phyloP scores from a whole-genome alignment of 768 basidiomycete species.

The Phallus indusiatus region DNA sequence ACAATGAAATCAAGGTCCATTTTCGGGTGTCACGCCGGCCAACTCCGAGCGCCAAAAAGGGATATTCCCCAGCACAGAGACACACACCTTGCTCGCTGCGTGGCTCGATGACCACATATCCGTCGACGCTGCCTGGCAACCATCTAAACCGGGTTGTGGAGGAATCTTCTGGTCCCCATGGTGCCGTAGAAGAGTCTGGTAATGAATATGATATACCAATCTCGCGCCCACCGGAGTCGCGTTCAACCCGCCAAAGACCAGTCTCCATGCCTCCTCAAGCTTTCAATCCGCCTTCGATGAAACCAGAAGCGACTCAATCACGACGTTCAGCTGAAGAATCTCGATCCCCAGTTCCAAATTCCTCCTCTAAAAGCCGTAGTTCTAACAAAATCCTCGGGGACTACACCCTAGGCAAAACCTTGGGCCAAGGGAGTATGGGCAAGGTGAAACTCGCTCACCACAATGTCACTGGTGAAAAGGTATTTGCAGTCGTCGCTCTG shows the following conservation, averaged over 20 bases:
- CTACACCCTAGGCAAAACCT: slow-evolving; percentile 92
- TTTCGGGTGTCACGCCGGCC: background rate
- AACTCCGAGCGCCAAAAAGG: background rate
- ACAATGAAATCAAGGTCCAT: background rate
- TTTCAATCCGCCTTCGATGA: slow-evolving; percentile 22
- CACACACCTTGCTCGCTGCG: slow-evolving; percentile 4
- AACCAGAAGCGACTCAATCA: slow-evolving; percentile 8
- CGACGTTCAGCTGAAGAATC: slow-evolving; percentile 17
- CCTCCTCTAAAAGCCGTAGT: slow-evolving; percentile 17
- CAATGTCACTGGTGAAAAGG: slow-evolving; percentile 86
- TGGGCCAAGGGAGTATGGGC: slow-evolving; percentile 98
- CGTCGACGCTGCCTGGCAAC: slow-evolving; percentile 34
- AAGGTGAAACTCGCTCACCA: slow-evolving; percentile 96
- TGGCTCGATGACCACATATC: slow-evolving; percentile 35
- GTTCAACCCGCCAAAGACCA: slow-evolving; percentile 39
- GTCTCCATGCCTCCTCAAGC: slow-evolving; percentile 70
- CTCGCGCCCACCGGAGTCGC: slow-evolving; percentile 26
- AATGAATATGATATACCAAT: slow-evolving; percentile 62
- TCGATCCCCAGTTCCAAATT: slow-evolving; percentile 15
- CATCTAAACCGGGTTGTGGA: slow-evolving; percentile 43
- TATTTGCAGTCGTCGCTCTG: slow-evolving; percentile 28
- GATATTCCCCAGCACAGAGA: slow-evolving; percentile 1
- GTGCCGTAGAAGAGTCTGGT: slow-evolving; percentile 40
- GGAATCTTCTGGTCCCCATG: slow-evolving; percentile 40
- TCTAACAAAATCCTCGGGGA: slow-evolving; percentile 70